Evolutionary conservation across 163 green algal genomes (phyloP), one percentile per base, ranked within the genome.

Genomic region (Prototheca cutis): DNA sequence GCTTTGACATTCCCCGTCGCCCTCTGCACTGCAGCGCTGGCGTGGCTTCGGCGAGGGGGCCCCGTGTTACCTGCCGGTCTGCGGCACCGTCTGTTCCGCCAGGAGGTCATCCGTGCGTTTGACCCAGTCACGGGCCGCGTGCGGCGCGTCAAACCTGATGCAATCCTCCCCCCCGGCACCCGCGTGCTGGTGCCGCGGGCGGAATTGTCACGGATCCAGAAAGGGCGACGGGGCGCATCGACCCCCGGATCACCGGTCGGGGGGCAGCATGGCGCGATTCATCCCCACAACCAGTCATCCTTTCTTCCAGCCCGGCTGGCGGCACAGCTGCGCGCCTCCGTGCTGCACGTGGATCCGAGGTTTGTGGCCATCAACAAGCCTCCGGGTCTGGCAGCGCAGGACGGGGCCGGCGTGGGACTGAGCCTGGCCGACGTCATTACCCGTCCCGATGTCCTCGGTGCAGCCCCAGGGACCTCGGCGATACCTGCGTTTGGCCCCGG

Each of bases 361-460:
- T 55, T 75, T 19, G 49, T 73, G 5, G 68, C 58, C 3, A 4
- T 76, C 0, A 69, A 75, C 61, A 76, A 76, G 57, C 68, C 68
- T 5, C 28, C 65, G 2, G 65, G 65, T 18, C 40, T 76, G 28
- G 57, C 68, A 19, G 53, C 53, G 21, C 68, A 76, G 49, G 68
- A 65, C 40, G 68, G 65, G 24, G 25, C 17, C 40, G 55, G 58
- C 17, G 31, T 75, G 34, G 19, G 10, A 23, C 6, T 28, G 6
- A 62, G 23, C 24, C 29, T 78, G 48, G 67, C 77, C 39, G 29
- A 47, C 6, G 15, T 70, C 7, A 52, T 60, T 39, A 19, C 18
- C 13, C 10, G 10, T 17, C 42, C 42, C 42, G 42, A 23, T 5
- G 42, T 45, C 10, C 42, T 51, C 18, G 42, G 42, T 7, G 36